Evolutionary conservation across 78 protist species (phyloP).

Genomic region (Tieghemostelium lacteum): DNA sequence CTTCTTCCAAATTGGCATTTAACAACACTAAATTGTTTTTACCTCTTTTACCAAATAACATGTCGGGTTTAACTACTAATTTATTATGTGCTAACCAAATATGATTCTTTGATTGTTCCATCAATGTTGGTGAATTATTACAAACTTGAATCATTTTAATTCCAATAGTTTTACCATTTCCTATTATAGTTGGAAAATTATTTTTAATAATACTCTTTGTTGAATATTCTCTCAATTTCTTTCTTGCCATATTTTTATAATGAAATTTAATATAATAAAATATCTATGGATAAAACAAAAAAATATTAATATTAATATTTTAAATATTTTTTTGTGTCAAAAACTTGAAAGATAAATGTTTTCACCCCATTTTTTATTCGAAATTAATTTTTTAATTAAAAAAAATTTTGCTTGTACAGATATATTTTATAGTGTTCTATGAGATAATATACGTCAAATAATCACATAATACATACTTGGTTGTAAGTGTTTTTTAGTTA

Average conservation of each 20-base stretch:
- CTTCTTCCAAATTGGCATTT: constrained; percentile 81
- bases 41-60: constrained; percentile 90
- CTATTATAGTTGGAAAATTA: constrained; percentile 2
- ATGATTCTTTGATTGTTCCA: constrained; percentile 20
- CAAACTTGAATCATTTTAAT: constrained; percentile 56
- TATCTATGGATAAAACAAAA: neutral
- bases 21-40: constrained; percentile 86
- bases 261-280: no score
- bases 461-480: no score
- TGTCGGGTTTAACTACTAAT: constrained; percentile 93
- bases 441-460: no score
- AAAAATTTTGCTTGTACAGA: no score
- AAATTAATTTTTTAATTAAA: no score
- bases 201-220: constrained; percentile 76
- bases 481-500: no score
- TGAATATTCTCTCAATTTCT: constrained; percentile 86
- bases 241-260: constrained; percentile 85
- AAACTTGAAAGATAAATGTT: no score
- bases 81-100: constrained; percentile 61
- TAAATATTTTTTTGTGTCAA: no score
- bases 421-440: no score
- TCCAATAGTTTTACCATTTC: constrained; percentile 33
- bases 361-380: no score
- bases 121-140: neutral
- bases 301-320: no score